Evolutionary conservation across 2,329 filamentous ascomycete species (phyloP).

Genomic region (Calonectria multiphialidica): DNA sequence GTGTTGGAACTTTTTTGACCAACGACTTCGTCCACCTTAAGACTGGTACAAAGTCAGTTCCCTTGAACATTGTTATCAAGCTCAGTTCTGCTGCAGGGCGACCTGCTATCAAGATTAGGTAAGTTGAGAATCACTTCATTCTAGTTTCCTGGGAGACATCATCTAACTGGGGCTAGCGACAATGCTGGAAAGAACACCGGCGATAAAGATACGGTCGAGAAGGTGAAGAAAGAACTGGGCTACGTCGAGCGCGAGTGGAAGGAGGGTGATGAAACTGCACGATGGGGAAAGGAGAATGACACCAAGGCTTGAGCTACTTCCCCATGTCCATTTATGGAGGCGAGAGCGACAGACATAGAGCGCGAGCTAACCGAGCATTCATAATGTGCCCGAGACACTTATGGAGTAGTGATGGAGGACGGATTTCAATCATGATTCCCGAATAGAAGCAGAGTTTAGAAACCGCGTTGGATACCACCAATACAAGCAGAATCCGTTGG

Average conservation of each 20-base stretch:
- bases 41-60: constrained; percentile 85
- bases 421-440: constrained; percentile 9
- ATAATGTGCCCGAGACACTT: not conserved
- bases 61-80: constrained; percentile 98
- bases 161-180: constrained; percentile 61
- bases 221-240: constrained; percentile 87
- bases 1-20: constrained; percentile 94
- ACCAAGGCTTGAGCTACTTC: constrained; percentile 24
- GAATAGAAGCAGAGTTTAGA: constrained; percentile 18
- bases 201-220: constrained; percentile 80
- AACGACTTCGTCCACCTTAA: constrained; percentile 87
- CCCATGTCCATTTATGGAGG: not conserved
- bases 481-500: not conserved
- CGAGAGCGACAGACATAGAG: constrained; percentile 19
- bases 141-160: not conserved
- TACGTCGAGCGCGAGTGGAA: constrained; percentile 89
- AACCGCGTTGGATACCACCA: not conserved
- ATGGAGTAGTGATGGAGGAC: not conserved
- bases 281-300: constrained; percentile 74
- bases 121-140: constrained; percentile 16
- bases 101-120: constrained; percentile 89
- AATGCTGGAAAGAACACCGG: constrained; percentile 97
- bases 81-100: constrained; percentile 85
- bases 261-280: constrained; percentile 83
- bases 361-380: constrained; percentile 9